Percentiles rank a stretch among this genome's conserved stretches.
Conservation (phyloP, 2,329 filamentous ascomycete genomes). For the Chalaropsis thielavioides region DNA sequence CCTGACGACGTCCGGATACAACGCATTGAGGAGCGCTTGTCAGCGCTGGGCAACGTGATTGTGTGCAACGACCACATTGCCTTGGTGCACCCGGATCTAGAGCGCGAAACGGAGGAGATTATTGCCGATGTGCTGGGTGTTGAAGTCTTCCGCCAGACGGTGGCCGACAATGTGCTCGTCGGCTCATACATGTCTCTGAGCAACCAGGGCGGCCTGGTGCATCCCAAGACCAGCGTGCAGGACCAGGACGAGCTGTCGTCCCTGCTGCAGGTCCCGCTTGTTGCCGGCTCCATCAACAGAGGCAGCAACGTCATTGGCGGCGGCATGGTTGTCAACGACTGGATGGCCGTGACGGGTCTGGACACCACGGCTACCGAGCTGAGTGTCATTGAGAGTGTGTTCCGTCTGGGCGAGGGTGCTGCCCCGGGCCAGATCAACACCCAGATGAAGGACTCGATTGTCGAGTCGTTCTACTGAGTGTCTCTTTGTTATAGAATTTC, state of each 20-base stretch:
- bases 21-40: constrained; percentile 92
- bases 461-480: constrained; percentile 89
- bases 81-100: constrained; percentile 86
- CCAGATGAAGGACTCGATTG: constrained; percentile 91
- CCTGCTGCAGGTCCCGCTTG: constrained; percentile 85
- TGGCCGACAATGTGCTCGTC: constrained; percentile 92
- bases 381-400: constrained; percentile 91
- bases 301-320: constrained; percentile 91
- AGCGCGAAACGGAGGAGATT: constrained; percentile 97
- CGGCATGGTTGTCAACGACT: constrained; percentile 92
- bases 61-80: constrained; percentile 95
- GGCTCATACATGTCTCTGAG: constrained; percentile 93
- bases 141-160: constrained; percentile 84
- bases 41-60: constrained; percentile 92
- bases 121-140: constrained; percentile 87
- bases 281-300: constrained; percentile 86
- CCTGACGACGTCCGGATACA: constrained; percentile 88
- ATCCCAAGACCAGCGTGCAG: constrained; percentile 92
- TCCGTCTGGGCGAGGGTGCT: constrained; percentile 78
- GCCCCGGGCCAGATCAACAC: constrained; percentile 67
- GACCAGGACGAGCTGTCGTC: constrained; percentile 95
- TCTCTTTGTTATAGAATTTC: constrained; percentile 1
- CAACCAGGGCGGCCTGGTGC: constrained; percentile 92
- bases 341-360: constrained; percentile 82
- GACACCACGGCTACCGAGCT: constrained; percentile 91